Base-by-base conservation (phyloP, 306 rosid genomes). In the Betula pendula region DNA sequence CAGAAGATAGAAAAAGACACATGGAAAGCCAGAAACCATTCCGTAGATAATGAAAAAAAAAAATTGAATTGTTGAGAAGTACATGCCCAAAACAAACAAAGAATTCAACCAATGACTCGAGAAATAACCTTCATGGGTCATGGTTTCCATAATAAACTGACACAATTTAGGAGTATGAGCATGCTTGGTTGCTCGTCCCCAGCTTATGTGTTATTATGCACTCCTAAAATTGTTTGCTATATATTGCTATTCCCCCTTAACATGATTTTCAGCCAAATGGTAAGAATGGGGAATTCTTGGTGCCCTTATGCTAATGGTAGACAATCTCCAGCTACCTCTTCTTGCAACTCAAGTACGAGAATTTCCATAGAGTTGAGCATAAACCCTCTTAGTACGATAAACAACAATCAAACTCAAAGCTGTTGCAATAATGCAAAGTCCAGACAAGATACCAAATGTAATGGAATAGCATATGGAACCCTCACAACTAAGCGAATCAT, bases 391-490 rank as follows among this genome's bases (percentile, higher is more conserved):
- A 0, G 95, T 88, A 49, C 90, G 45, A 8, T 77, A 73, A 82
- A 87, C 91, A 20, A 84, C 74, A 44, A 86, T 27, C 75, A 83
- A 56, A 70, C 92, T 92, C 60, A 92, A 74, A 35, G 59, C 78
- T 15, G 86, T 59, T 35, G 91, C 95, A 74, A 83, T 35, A 19
- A 92, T 5, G 79, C 96, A 90, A 77, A 87, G 80, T 14, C 82
- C 84, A 25, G 92, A 88, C 14, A 92, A 79, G 63, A 92, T 86
- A 16, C 77, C 88, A 84, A 82, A 92, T 1, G 93, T 92, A 8
- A 90, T 17, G 66, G 96, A 87, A 74, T 82, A 92, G 55, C 96
- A 90, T 75, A 92, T 79, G 27, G 73, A 80, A 20, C 97, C 97
- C 42, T 51, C 74, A 65, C 97, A 92, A 58, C 76, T 59, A 76